A percentile compares a stretch with the other conserved stretches of the same genome.
Conservation (phyloP, 192 early-diverging fungal species). For the Kappamyces sp. region DNA sequence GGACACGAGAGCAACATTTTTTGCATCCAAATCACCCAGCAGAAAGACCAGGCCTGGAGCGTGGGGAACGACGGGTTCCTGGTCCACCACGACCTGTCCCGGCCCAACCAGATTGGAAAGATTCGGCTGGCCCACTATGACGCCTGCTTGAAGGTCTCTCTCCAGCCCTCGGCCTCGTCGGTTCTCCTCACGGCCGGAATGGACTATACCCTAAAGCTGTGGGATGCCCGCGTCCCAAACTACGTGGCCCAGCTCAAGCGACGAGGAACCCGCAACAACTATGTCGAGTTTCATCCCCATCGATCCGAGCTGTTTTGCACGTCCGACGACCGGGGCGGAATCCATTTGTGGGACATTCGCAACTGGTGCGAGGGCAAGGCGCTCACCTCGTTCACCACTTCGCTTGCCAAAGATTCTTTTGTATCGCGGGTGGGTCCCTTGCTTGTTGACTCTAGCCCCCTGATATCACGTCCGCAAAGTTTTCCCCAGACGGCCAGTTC, state of each 20-base stretch:
- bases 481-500: not conserved
- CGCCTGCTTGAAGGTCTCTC: constrained; percentile 10
- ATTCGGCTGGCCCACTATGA: constrained; percentile 6
- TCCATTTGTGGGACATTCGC: constrained; percentile 12
- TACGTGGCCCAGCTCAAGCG: not conserved
- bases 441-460: not conserved
- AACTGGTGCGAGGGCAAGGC: not conserved
- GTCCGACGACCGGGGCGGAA: constrained; percentile 2
- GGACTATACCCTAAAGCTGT: constrained; percentile 14
- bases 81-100: not conserved
- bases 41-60: not conserved
- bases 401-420: no score
- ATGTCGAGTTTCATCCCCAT: constrained; percentile 9
- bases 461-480: constrained; percentile 13
- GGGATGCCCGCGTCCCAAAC: not conserved
- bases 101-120: not conserved
- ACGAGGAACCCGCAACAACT: not conserved
- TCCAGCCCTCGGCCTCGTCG: not conserved
- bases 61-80: constrained; percentile 10
- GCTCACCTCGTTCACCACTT: no score
- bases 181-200: constrained; percentile 8
- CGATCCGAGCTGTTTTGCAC: constrained; percentile 8
- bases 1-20: constrained; percentile 14
- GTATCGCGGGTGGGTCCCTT: no score
- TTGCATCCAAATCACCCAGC: not conserved